These are phyloP conservation scores for Mycosphaerelloides madeirae DNA, from an alignment of 2,329 filamentous ascomycete species.

Conservation along the genomic window DNA sequence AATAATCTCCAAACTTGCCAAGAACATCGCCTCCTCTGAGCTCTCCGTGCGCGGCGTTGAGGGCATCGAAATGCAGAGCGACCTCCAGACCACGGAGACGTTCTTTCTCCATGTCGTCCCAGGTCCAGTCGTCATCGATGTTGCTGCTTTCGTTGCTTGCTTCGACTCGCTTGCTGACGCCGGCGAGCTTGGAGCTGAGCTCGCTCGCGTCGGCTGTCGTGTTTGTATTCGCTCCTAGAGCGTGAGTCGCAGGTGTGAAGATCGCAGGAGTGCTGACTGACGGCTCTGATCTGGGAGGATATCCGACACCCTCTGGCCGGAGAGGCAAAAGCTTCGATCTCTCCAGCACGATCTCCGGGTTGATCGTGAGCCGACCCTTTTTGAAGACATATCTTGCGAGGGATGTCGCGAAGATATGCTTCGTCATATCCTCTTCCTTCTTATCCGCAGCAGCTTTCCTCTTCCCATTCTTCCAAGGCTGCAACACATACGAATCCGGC, in stretches of 20 bases:
- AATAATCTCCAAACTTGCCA: slow-evolving; percentile 37
- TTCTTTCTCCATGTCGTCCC: slow-evolving; percentile 57
- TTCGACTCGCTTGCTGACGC: slow-evolving; percentile 8
- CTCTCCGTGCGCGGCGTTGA: slow-evolving; percentile 52
- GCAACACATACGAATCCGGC: slow-evolving; percentile 40
- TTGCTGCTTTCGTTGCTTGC: slow-evolving; percentile 1
- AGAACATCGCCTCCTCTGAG: slow-evolving; percentile 44
- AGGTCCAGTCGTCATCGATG: slow-evolving; percentile 53
- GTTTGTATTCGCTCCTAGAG: slow-evolving; percentile 10
- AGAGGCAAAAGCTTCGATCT: slow-evolving; percentile 70
- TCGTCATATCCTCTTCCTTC: slow-evolving; percentile 35
- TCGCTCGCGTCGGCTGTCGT: slow-evolving; percentile 24
- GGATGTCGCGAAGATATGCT: slow-evolving; percentile 46
- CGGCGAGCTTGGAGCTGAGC: slow-evolving; percentile 26
- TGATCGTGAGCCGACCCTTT: slow-evolving; percentile 67
- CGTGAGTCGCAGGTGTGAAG: slow-evolving; percentile 23
- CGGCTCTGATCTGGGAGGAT: slow-evolving; percentile 27
- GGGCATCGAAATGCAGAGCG: slow-evolving; percentile 50
- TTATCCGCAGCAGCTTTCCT: slow-evolving; percentile 19
- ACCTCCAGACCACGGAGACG: slow-evolving; percentile 51
- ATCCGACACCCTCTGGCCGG: slow-evolving; percentile 55
- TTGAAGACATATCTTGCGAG: slow-evolving; percentile 50
- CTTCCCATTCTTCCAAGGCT: slow-evolving; percentile 41
- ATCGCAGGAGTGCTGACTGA: slow-evolving; percentile 18
- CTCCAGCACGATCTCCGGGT: slow-evolving; percentile 70